phyloP scores from a whole-genome alignment of 1,284 basidiomycete genomes.

The Heterobasidion irregulare region DNA sequence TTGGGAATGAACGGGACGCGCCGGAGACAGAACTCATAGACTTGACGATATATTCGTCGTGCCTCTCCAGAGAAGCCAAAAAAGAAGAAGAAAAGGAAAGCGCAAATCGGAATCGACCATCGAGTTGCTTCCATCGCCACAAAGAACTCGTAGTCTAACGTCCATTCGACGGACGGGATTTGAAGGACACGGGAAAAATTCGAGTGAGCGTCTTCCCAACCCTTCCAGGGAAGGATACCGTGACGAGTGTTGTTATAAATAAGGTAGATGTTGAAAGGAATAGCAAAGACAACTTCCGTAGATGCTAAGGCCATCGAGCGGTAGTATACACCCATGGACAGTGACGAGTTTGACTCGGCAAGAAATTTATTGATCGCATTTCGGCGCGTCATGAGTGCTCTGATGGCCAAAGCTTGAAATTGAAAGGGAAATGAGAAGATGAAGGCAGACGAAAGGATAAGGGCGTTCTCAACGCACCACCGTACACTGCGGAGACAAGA shows the following conservation, averaged over 20 bases:
- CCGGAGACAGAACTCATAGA: not conserved
- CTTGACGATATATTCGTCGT: conserved; percentile 15
- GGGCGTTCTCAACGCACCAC: conserved; percentile 13
- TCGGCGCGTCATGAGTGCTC: conserved; percentile 22
- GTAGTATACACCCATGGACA: conserved; percentile 40
- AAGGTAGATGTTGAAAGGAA: conserved; percentile 27
- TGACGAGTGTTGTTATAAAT: conserved; percentile 18
- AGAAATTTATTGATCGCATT: conserved; percentile 22
- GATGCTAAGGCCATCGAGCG: conserved; percentile 44
- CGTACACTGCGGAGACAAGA: conserved; percentile 26
- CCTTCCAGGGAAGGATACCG: conserved; percentile 21
- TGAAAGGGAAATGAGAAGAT: not conserved
- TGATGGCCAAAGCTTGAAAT: conserved; percentile 20
- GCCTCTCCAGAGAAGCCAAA: conserved; percentile 24
- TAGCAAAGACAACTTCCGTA: conserved; percentile 30
- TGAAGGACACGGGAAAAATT: conserved; percentile 21
- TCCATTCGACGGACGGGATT: conserved; percentile 23
- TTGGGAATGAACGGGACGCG: not conserved
- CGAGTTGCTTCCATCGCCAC: conserved; percentile 15
- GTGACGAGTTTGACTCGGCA: conserved; percentile 17
- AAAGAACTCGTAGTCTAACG: not conserved
- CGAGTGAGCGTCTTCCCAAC: conserved; percentile 29
- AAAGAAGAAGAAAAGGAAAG: conserved; percentile 22
- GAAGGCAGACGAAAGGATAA: too few species aligned
- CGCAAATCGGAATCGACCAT: conserved; percentile 17